These are phyloP conservation scores for Oryza brachyantha DNA, from an alignment of 176 grass and related monocot genomes.

Conservation along the genomic window DNA sequence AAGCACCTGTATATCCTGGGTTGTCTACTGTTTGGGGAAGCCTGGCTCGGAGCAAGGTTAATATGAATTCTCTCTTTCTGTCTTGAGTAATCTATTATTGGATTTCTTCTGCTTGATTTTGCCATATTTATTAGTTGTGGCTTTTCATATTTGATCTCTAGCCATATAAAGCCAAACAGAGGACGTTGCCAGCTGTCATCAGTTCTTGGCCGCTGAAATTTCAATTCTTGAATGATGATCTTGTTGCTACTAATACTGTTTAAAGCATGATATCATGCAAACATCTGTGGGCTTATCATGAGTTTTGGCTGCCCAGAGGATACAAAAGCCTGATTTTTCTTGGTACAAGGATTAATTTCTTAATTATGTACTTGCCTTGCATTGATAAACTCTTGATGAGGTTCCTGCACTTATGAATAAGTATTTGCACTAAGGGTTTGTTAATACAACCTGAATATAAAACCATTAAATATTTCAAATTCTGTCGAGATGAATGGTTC, in stretches of 20 bases:
- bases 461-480: slow-evolving; percentile 5
- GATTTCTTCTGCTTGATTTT: slow-evolving; percentile 8
- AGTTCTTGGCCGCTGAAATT: neutral
- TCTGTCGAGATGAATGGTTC: neutral
- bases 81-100: slow-evolving; percentile 29
- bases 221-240: neutral
- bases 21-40: slow-evolving; percentile 99
- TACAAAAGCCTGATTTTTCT: neutral
- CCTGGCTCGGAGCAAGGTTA: slow-evolving; percentile 97
- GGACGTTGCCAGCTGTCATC: slow-evolving; percentile 9
- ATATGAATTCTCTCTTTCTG: slow-evolving; percentile 15
- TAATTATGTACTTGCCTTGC: neutral
- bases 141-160: neutral
- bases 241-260: slow-evolving; percentile 15
- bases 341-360: neutral
- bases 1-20: slow-evolving; percentile 94
- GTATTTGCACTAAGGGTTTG: neutral
- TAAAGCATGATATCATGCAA: slow-evolving; percentile 16
- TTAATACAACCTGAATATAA: neutral
- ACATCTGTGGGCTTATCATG: neutral
- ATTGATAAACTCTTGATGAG: neutral
- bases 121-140: neutral
- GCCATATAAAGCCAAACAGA: neutral
- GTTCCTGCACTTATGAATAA: neutral
- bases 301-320: neutral